phyloP scores from a whole-genome alignment of 2,329 filamentous ascomycete species.

The Colletotrichum acutatum region DNA sequence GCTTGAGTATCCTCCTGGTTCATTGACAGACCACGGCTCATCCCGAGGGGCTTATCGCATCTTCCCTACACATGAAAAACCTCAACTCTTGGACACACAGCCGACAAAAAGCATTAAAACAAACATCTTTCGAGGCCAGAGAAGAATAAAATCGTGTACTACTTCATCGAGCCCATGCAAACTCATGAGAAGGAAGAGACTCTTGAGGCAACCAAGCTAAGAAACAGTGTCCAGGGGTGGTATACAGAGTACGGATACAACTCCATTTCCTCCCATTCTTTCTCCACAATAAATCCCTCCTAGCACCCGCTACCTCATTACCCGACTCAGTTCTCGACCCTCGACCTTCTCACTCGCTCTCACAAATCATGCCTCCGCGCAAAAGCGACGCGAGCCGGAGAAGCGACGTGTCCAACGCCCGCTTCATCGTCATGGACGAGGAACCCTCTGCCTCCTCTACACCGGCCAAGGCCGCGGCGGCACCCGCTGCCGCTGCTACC shows the following conservation, averaged over 20 bases:
- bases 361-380: conserved; percentile 61
- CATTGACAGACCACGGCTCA: not conserved
- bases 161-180: not conserved
- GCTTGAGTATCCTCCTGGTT: not conserved
- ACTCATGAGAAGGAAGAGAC: not conserved
- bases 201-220: not conserved
- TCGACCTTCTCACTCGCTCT: not conserved
- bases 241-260: not conserved
- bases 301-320: not conserved
- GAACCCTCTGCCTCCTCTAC: conserved; percentile 37
- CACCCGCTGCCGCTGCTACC: conserved; percentile 24
- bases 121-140: not conserved
- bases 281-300: conserved; percentile 3
- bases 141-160: not conserved
- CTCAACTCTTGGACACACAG: conserved; percentile 13
- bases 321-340: not conserved
- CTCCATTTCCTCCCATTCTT: not conserved
- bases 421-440: conserved; percentile 57
- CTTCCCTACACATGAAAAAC: conserved; percentile 18
- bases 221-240: not conserved
- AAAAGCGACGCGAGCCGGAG: conserved; percentile 61
- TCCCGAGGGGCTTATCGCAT: conserved; percentile 4
- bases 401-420: conserved; percentile 58
- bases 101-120: not conserved
- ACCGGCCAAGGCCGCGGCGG: conserved; percentile 5